phyloP scores from a whole-genome alignment of 371 early-diverging fungal genomes.

The Rhizopus microsporus region DNA sequence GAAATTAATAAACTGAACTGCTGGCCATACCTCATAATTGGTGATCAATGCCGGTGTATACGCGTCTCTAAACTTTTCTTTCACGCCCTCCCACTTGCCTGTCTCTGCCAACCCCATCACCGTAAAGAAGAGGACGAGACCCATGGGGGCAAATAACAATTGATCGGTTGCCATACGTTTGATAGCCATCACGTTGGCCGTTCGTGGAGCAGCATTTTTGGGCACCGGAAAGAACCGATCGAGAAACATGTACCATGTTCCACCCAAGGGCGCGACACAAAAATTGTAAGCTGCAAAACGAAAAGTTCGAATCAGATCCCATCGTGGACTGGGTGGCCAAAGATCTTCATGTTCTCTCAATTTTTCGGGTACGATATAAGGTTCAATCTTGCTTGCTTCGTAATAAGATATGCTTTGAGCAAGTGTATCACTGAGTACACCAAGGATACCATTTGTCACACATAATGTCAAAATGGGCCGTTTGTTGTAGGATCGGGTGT shows the following conservation, averaged over 20 bases:
- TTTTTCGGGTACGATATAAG: slow-evolving; percentile 17
- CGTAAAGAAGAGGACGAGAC: slow-evolving; percentile 67
- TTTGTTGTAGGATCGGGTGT: slow-evolving; percentile 51
- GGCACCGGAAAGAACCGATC: slow-evolving; percentile 68
- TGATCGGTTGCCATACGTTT: slow-evolving; percentile 68
- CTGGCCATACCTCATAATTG: slow-evolving; percentile 84
- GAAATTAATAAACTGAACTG: slow-evolving; percentile 79
- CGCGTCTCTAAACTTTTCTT: slow-evolving; percentile 60
- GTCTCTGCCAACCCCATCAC: slow-evolving; percentile 70
- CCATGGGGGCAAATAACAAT: slow-evolving; percentile 72
- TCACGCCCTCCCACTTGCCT: slow-evolving; percentile 53
- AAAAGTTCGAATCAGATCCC: slow-evolving; percentile 39
- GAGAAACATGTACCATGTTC: slow-evolving; percentile 74
- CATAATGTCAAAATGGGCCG: slow-evolving; percentile 72
- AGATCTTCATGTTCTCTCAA: slow-evolving; percentile 25
- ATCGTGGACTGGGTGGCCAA: slow-evolving; percentile 25
- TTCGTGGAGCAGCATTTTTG: slow-evolving; percentile 11
- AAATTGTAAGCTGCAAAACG: slow-evolving; percentile 76
- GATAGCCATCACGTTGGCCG: slow-evolving; percentile 31
- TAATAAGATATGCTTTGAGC: slow-evolving; percentile 62
- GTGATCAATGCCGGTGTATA: slow-evolving; percentile 68
- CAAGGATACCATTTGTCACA: slow-evolving; percentile 70
- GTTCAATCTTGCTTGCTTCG: slow-evolving; percentile 18
- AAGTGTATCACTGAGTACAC: slow-evolving; percentile 67
- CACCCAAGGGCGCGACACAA: slow-evolving; percentile 71